These are phyloP conservation scores for Ricinus communis DNA, from an alignment of 345 rosid species.

Conservation along the genomic window DNA sequence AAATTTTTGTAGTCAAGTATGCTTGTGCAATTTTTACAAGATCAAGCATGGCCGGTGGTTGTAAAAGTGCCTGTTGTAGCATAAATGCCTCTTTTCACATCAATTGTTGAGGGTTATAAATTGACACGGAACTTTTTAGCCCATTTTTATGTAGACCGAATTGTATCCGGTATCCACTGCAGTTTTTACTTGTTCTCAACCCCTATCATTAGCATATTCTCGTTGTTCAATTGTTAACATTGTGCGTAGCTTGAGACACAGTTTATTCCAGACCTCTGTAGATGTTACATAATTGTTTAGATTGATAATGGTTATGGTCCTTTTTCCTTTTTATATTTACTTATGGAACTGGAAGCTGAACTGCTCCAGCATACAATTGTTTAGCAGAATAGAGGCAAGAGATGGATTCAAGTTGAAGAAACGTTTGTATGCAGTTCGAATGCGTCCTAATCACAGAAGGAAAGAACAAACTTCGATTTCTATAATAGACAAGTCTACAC, in stretches of 20 bases:
- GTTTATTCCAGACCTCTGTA: neutral
- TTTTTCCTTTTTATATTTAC: too few species aligned
- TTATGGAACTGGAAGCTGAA: neutral
- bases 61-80: constrained; percentile 44
- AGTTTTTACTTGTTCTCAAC: neutral
- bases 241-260: neutral
- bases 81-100: constrained; percentile 18
- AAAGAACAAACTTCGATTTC: too few species aligned
- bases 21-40: constrained; percentile 45
- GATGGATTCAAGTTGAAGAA: too few species aligned
- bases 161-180: neutral
- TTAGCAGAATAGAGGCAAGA: too few species aligned
- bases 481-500: too few species aligned
- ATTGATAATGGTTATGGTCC: neutral
- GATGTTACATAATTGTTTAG: neutral
- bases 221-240: neutral
- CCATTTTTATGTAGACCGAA: constrained; percentile 11
- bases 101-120: constrained; percentile 16
- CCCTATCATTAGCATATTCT: neutral
- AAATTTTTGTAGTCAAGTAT: constrained; percentile 24
- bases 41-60: constrained; percentile 45
- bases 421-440: too few species aligned
- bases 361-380: too few species aligned
- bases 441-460: too few species aligned
- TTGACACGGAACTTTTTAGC: constrained; percentile 8